Percentiles rank a stretch among this genome's conserved stretches.
phyloP scores from a whole-genome alignment of 305 asterid species.

The Fraxinus sp. region DNA sequence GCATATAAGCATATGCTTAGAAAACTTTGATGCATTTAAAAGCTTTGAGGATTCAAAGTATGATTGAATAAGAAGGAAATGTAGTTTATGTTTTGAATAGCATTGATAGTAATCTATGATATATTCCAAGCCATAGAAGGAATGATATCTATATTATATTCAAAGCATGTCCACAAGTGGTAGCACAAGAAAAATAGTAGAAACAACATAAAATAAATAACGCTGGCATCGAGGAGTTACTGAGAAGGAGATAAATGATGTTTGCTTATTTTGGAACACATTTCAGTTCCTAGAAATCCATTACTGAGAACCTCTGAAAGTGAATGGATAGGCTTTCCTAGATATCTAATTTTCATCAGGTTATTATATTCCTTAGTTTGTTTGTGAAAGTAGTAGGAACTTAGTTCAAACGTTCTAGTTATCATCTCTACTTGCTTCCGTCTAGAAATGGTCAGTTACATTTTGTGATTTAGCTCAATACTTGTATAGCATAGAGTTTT shows the following conservation, averaged over 20 bases:
- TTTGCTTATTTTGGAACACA: neutral
- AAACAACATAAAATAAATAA: neutral
- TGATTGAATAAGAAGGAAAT: neutral
- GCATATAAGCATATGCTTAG: neutral
- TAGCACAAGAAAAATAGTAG: neutral
- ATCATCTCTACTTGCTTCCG: neutral
- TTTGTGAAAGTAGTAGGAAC: neutral
- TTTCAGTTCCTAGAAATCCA: neutral
- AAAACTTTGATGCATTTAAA: neutral
- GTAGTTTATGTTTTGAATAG: neutral
- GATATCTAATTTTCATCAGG: neutral
- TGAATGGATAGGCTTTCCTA: neutral
- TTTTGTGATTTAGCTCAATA: neutral
- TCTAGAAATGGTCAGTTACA: neutral
- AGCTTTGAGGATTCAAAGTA: neutral
- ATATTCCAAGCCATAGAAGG: neutral
- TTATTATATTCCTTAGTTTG: neutral
- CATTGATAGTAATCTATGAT: neutral
- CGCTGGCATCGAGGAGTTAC: neutral
- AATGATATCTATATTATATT: neutral
- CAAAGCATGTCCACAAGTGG: neutral
- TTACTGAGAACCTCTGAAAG: neutral
- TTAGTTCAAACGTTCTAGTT: neutral
- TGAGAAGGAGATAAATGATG: neutral
- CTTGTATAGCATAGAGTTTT: neutral